Evolutionary conservation across 1,284 basidiomycete genomes (phyloP).

Genomic region (Coniferiporia sulphurascens): DNA sequence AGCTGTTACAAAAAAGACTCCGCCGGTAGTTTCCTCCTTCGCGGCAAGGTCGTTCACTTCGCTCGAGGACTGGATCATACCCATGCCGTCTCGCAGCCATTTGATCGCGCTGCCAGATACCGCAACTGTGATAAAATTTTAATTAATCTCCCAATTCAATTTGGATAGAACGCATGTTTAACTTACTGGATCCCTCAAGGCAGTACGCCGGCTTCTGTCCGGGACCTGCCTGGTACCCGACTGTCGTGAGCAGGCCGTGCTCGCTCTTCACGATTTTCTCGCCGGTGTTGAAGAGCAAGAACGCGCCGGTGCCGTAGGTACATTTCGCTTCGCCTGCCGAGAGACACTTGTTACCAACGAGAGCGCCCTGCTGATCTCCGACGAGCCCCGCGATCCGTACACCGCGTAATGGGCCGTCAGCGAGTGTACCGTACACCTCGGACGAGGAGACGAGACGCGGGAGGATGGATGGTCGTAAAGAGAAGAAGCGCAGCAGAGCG

Average conservation of each 20-base stretch:
- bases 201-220: conserved; percentile 83
- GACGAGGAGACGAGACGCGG: conserved; percentile 90
- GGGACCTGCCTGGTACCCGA: conserved; percentile 90
- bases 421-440: conserved; percentile 84
- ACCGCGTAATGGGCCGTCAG: conserved; percentile 65
- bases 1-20: conserved; percentile 97
- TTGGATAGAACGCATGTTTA: background rate
- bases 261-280: conserved; percentile 78
- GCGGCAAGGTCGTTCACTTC: conserved; percentile 87
- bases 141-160: background rate
- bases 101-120: conserved; percentile 95
- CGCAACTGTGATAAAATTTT: conserved; percentile 52
- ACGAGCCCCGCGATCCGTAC: conserved; percentile 88
- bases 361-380: conserved; percentile 95
- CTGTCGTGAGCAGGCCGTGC: conserved; percentile 88
- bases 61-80: conserved; percentile 72
- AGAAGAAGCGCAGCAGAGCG: conserved; percentile 85
- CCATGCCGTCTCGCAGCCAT: conserved; percentile 93
- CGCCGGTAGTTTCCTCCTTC: conserved; percentile 77
- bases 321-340: conserved; percentile 85
- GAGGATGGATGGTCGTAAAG: conserved; percentile 70
- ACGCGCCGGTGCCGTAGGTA: conserved; percentile 95
- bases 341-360: conserved; percentile 95
- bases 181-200: conserved; percentile 87
- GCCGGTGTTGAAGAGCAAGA: conserved; percentile 93